phyloP scores from a whole-genome alignment of 306 rosid species.

The Spatholobus suberectus region DNA sequence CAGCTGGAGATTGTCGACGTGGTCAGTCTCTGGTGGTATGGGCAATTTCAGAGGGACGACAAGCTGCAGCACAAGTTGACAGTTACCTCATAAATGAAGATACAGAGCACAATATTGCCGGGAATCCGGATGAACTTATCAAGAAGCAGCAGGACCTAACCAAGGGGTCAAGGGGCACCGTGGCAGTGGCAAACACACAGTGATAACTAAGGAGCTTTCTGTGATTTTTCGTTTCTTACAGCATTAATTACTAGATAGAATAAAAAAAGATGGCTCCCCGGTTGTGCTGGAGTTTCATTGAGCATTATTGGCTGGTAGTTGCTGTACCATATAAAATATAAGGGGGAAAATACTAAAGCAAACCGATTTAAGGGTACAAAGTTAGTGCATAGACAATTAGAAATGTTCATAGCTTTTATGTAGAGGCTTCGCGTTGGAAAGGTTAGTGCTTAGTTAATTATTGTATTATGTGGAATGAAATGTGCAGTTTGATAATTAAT shows the following conservation, averaged over 20 bases:
- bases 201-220: background rate
- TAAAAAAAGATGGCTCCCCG: background rate
- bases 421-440: background rate
- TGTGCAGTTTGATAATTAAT: background rate
- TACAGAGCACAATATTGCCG: background rate
- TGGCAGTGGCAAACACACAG: background rate
- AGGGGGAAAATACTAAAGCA: background rate
- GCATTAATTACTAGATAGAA: background rate
- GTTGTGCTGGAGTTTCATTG: background rate
- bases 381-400: background rate
- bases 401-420: background rate
- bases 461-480: background rate
- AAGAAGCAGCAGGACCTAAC: background rate
- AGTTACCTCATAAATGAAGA: constrained; percentile 56
- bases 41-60: constrained; percentile 96
- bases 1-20: constrained; percentile 94
- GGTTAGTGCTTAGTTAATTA: background rate
- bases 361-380: background rate
- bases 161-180: background rate
- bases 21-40: constrained; percentile 96
- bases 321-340: constrained; percentile 3
- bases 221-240: background rate
- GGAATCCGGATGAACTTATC: background rate
- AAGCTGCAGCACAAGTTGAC: constrained; percentile 90
- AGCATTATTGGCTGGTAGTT: constrained; percentile 28